Conservation (phyloP, 148 eudicot species). For the Nepenthes mirabilis region DNA sequence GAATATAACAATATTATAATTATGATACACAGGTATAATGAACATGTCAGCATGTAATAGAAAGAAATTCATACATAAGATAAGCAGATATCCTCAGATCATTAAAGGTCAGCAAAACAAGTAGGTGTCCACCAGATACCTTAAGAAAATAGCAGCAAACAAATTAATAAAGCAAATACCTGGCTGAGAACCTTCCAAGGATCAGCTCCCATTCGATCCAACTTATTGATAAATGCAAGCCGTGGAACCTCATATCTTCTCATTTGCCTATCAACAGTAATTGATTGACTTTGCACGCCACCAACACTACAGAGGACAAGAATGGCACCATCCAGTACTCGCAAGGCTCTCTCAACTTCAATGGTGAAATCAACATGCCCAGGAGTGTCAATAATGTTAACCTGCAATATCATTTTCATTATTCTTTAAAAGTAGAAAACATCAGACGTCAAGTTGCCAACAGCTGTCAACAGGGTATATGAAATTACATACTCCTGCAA, state of each 20-base stretch:
- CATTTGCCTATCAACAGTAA: constrained; percentile 98
- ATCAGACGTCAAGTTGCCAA: background rate
- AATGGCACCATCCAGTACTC: constrained; percentile 98
- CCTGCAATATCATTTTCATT: constrained; percentile 27
- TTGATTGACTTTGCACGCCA: constrained; percentile 97
- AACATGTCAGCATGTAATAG: too few species aligned
- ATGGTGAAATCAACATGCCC: constrained; percentile 99
- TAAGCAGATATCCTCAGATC: too few species aligned
- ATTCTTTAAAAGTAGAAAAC: too few species aligned
- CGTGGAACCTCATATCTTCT: constrained; percentile 94
- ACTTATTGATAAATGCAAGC: constrained; percentile 88
- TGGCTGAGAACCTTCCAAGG: constrained; percentile 96
- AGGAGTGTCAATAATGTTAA: constrained; percentile 94
- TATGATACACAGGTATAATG: too few species aligned
- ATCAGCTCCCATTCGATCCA: constrained; percentile 98
- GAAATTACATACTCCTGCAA: background rate
- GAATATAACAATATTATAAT: too few species aligned
- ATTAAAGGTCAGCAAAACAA: too few species aligned
- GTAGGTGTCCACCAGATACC: background rate
- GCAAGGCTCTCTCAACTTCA: constrained; percentile 98
- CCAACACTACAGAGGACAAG: constrained; percentile 99
- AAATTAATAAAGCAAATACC: constrained; percentile 27
- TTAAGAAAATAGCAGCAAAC: background rate
- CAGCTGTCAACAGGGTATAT: background rate
- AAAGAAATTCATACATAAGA: too few species aligned